Percentiles rank a stretch among this genome's conserved stretches.
These are phyloP conservation scores for Aspergillus sparsus DNA, from an alignment of 495 filamentous ascomycete species.

Conservation along the genomic window DNA sequence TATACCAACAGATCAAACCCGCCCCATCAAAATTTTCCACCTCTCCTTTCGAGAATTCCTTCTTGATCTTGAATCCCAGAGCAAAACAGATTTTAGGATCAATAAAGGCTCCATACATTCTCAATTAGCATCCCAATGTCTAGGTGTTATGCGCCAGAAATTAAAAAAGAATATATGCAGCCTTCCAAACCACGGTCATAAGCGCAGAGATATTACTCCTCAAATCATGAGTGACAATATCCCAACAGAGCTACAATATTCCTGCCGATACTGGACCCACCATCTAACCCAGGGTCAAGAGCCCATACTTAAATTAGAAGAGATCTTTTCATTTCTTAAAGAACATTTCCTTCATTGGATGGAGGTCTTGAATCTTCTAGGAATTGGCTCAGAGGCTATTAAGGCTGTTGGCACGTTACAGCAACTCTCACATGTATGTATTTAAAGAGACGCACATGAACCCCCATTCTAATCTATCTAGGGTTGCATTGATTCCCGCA, in stretches of 20 bases:
- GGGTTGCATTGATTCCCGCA: constrained; percentile 12
- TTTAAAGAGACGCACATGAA: too few relatives aligned
- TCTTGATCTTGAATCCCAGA: constrained; percentile 12
- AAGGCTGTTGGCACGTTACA: not conserved
- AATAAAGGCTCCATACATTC: too few relatives aligned
- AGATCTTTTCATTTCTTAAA: constrained; percentile 38
- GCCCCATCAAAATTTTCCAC: constrained; percentile 17
- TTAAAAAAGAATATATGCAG: constrained; percentile 43
- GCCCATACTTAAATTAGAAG: not conserved
- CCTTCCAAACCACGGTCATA: constrained; percentile 27
- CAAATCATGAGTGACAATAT: constrained; percentile 23
- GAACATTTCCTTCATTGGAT: constrained; percentile 51
- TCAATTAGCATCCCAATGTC: constrained; percentile 23
- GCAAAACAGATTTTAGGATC: too few relatives aligned
- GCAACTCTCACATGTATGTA: not conserved
- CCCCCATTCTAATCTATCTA: constrained; percentile 11
- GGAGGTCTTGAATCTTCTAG: constrained; percentile 43
- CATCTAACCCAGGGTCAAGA: not conserved
- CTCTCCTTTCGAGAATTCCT: constrained; percentile 30
- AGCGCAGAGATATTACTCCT: constrained; percentile 23
- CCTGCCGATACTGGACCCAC: constrained; percentile 39
- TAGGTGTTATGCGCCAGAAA: constrained; percentile 30
- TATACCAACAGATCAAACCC: not conserved
- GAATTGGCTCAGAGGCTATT: constrained; percentile 29
- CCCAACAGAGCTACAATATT: constrained; percentile 34